Conservation (phyloP, 352 stramenopile species). For the Phytophthora colocasiae region DNA sequence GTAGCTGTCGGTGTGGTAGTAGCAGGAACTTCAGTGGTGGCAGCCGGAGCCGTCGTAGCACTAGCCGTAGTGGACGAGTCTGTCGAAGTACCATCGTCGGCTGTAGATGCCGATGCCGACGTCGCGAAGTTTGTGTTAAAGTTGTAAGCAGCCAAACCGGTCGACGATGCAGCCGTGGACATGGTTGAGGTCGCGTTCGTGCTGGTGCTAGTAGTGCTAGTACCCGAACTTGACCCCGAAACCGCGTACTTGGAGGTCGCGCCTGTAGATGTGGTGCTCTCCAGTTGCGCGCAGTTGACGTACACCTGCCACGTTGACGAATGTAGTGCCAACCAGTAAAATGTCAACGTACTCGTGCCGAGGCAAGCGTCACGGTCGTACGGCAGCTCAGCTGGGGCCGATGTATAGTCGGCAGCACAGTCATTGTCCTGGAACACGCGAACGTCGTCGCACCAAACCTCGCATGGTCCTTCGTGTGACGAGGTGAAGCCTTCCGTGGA, state of each 20-base stretch:
- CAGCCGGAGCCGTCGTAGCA: neutral
- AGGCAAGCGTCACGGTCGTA: conserved; percentile 41
- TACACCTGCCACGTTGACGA: conserved; percentile 50
- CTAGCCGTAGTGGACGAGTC: conserved; percentile 7
- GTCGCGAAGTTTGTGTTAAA: conserved; percentile 23
- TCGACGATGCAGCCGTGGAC: conserved; percentile 3
- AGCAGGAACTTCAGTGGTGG: neutral
- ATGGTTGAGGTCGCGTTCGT: conserved; percentile 6
- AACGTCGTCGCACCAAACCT: conserved; percentile 54
- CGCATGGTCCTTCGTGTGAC: conserved; percentile 49
- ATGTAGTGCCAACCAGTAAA: conserved; percentile 50
- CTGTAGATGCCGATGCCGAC: conserved; percentile 21
- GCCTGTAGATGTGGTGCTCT: conserved; percentile 26
- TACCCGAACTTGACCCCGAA: conserved; percentile 3
- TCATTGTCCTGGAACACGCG: conserved; percentile 51
- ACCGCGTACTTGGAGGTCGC: neutral
- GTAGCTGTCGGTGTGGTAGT: neutral
- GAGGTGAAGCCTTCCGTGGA: conserved; percentile 39
- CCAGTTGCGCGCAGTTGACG: conserved; percentile 35
- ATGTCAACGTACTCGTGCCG: conserved; percentile 34
- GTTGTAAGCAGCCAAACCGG: conserved; percentile 10
- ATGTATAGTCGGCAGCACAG: conserved; percentile 44
- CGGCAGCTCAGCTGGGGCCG: conserved; percentile 35
- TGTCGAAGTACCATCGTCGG: conserved; percentile 7
- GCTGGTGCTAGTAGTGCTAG: conserved; percentile 13